Evolutionary conservation across 2,329 filamentous ascomycete species (phyloP).

Genomic region (Pseudocercospora fijiensis): DNA sequence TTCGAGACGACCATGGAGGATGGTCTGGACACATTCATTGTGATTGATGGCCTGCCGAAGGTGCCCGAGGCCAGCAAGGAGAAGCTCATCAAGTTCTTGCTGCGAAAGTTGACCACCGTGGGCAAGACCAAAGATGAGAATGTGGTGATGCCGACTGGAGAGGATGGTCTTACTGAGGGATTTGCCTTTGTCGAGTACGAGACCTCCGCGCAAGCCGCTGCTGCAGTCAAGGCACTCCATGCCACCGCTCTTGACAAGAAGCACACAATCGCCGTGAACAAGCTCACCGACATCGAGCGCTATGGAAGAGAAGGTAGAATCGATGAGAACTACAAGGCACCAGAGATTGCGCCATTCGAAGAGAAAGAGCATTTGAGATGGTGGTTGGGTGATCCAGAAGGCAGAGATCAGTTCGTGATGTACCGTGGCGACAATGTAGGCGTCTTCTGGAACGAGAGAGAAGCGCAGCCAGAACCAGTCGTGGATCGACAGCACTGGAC

Average conservation of each 20-base stretch:
- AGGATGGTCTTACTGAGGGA: constrained; percentile 79
- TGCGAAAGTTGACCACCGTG: constrained; percentile 85
- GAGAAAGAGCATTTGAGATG: constrained; percentile 94
- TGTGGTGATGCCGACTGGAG: constrained; percentile 90
- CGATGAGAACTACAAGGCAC: constrained; percentile 83
- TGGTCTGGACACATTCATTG: constrained; percentile 93
- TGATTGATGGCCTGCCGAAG: constrained; percentile 87
- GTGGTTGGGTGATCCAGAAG: constrained; percentile 85
- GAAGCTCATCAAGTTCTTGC: constrained; percentile 92
- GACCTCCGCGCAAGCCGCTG: constrained; percentile 82
- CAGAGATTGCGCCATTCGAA: constrained; percentile 77
- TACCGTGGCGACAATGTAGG: constrained; percentile 89
- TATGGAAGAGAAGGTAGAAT: constrained; percentile 92
- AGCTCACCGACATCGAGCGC: constrained; percentile 95
- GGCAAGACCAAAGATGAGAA: constrained; percentile 83
- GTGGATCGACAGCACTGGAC: constrained; percentile 97
- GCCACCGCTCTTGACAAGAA: constrained; percentile 89
- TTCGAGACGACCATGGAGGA: constrained; percentile 95
- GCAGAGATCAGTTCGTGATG: constrained; percentile 93
- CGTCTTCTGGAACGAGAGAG: constrained; percentile 98
- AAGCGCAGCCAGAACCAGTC: constrained; percentile 79
- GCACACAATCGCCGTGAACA: constrained; percentile 94
- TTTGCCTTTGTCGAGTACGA: constrained; percentile 98
- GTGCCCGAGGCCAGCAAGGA: constrained; percentile 88
- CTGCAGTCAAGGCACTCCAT: constrained; percentile 85